Base-by-base conservation (phyloP, 345 rosid genomes). In the Orychophragmus violaceus region DNA sequence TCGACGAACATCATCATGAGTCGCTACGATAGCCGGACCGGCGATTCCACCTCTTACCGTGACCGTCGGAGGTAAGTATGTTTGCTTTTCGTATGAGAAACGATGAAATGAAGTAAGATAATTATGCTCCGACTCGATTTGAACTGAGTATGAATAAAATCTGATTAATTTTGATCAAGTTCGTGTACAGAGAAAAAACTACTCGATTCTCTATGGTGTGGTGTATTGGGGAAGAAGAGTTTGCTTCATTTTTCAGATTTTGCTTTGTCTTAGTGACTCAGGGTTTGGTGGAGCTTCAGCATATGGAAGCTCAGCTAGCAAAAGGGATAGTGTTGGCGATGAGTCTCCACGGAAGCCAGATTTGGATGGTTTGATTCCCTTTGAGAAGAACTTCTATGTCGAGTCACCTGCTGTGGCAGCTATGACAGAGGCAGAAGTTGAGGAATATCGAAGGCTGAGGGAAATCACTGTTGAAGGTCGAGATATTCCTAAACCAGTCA, bases 391-490 rank as follows among this genome's bases (percentile, higher is more conserved):
- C 60, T 94, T 94, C 77, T 90, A 88, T 74, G 81, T 83, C 0
- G 99, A 94, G 52, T 90, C 97, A 1, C 82, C 87, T 0, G 68
- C 83, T 17, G 92, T 90, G 61, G 96, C 90, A 0, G 88, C 89
- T 59, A 87, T 94, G 97, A 78, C 95, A 0, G 92, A 85, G 22
- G 70, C 64, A 74, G 93, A 94, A 53, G 97, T 87, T 18, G 89
- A 87, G 58, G 96, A 88, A 39, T 90, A 86, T 72, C 83, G 99
- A 36, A 78, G 29, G 59, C 69, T 63, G 30, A 84, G 89, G 63
- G 97, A 90, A 62, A 94, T 90, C 32, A 87, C 99, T 1, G 93
- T 94, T 35, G 99, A 94, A 76, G 97, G 97, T 17, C 83, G 83
- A 13, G 96, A 90, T 82, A 76, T 94, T 74, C 99, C 99, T 2